Conservation (phyloP, 176 grass and related monocot species). For the Raddia guianensis region DNA sequence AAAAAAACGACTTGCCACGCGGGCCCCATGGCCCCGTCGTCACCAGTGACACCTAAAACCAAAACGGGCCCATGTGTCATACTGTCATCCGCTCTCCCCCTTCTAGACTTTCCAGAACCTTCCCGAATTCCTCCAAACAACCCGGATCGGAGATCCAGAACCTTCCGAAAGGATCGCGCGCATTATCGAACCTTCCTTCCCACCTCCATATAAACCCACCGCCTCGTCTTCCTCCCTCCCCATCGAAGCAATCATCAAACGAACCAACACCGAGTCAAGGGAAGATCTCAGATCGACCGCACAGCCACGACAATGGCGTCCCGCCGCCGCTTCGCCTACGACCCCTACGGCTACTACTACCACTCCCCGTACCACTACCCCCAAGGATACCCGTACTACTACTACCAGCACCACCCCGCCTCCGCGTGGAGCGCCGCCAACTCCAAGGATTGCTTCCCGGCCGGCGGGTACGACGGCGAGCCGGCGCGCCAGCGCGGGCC, state of each 20-base stretch:
- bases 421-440: background rate
- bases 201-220: background rate
- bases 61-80: slow-evolving; percentile 1
- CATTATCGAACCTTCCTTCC: slow-evolving; percentile 1
- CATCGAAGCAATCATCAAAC: too few species aligned
- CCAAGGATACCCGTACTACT: background rate
- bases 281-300: background rate
- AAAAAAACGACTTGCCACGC: too few species aligned
- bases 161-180: background rate
- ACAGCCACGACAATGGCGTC: slow-evolving; percentile 39
- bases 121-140: background rate
- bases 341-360: slow-evolving; percentile 45
- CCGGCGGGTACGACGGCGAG: background rate
- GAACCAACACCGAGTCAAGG: background rate
- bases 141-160: background rate
- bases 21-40: background rate
- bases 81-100: background rate
- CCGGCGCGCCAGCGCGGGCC: background rate
- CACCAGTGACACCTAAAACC: background rate
- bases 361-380: background rate
- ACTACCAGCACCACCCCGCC: background rate
- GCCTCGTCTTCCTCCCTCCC: too few species aligned
- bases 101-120: background rate
- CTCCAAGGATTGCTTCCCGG: slow-evolving; percentile 9
- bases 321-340: slow-evolving; percentile 35